These are phyloP conservation scores for Pichia norvegensis DNA, from an alignment of 1,139 yeast genomes.

Conservation along the genomic window DNA sequence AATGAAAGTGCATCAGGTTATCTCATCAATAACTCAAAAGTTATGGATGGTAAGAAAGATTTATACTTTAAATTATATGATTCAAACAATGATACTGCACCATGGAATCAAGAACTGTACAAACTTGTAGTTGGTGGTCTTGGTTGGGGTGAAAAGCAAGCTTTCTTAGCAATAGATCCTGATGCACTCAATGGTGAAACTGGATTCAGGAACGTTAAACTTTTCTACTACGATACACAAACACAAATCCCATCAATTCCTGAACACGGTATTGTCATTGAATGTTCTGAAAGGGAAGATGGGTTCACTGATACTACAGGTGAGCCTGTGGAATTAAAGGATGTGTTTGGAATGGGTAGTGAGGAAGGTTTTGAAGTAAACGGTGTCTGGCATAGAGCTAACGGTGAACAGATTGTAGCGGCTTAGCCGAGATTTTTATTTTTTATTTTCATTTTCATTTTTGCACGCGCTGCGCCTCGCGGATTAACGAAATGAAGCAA, in stretches of 20 bases:
- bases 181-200: conserved; percentile 23
- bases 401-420: conserved; percentile 33
- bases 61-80: conserved; percentile 19
- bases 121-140: conserved; percentile 25
- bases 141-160: conserved; percentile 29
- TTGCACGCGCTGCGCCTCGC: neutral
- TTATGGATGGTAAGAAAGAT: conserved; percentile 39
- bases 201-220: conserved; percentile 15
- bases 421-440: too few relatives aligned
- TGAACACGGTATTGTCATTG: conserved; percentile 17
- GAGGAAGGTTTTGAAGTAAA: conserved; percentile 39
- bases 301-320: conserved; percentile 20
- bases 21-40: conserved; percentile 36
- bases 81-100: conserved; percentile 1
- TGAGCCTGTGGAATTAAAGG: conserved; percentile 17
- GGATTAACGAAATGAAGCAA: too few relatives aligned
- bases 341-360: conserved; percentile 39
- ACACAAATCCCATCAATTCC: neutral
- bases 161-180: conserved; percentile 25
- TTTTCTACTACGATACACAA: conserved; percentile 17
- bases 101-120: conserved; percentile 14
- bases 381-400: conserved; percentile 35
- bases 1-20: conserved; percentile 39
- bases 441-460: too few relatives aligned
- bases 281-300: conserved; percentile 32